Percentiles rank a stretch among this genome's conserved stretches.
These are phyloP conservation scores for Bolboschoenoplectus hybrid DNA, from an alignment of 202 grass and related monocot species.

Conservation along the genomic window DNA sequence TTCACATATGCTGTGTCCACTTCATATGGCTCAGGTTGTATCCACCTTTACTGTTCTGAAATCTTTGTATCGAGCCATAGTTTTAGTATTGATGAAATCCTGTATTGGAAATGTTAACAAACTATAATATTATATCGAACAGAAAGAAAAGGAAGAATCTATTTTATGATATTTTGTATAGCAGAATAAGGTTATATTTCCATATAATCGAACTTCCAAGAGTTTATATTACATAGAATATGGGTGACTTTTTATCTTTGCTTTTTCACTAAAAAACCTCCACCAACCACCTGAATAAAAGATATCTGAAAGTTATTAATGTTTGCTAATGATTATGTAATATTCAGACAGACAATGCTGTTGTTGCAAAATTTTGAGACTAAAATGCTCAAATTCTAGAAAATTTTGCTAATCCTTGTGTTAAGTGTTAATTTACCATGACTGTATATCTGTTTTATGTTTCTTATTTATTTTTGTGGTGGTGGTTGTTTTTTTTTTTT, in stretches of 20 bases:
- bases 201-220: not conserved
- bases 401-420: not conserved
- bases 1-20: constrained; percentile 24
- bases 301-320: not conserved
- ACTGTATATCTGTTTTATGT: not conserved
- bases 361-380: not conserved
- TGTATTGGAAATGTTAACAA: not conserved
- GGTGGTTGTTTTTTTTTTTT: not conserved
- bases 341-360: not conserved
- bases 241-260: not conserved
- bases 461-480: not conserved
- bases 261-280: not conserved
- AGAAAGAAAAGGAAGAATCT: not conserved
- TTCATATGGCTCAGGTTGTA: constrained; percentile 27
- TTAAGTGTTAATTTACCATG: not conserved
- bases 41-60: not conserved
- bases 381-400: not conserved
- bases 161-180: not conserved
- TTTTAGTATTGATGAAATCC: not conserved
- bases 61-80: not conserved
- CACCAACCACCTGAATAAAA: not conserved
- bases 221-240: not conserved
- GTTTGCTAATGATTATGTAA: not conserved
- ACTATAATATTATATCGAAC: not conserved
- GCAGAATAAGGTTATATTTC: not conserved